These are phyloP conservation scores for Nicotiana obtusifolia DNA, from an alignment of 257 asterid genomes.

Conservation along the genomic window DNA sequence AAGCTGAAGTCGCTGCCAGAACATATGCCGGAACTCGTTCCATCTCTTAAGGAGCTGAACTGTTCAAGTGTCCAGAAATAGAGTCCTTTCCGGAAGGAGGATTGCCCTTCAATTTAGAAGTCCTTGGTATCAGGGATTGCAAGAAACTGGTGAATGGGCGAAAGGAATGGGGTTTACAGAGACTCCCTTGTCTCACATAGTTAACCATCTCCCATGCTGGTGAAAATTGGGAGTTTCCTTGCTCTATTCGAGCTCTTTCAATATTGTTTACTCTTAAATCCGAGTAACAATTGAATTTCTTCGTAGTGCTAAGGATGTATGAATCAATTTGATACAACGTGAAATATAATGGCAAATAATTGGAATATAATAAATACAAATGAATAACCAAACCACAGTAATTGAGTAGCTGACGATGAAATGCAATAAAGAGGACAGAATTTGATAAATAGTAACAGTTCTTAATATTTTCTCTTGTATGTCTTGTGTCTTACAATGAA, in stretches of 20 bases:
- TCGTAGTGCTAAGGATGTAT: too few relatives aligned
- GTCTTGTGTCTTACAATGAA: too few relatives aligned
- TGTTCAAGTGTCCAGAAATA: background rate
- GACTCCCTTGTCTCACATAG: background rate
- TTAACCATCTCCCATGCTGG: fast-evolving
- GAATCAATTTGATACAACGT: too few relatives aligned
- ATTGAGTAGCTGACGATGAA: too few relatives aligned
- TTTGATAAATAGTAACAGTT: too few relatives aligned
- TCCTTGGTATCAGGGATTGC: fast-evolving
- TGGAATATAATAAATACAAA: too few relatives aligned
- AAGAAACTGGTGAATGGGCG: background rate
- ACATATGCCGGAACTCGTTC: background rate
- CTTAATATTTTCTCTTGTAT: too few relatives aligned
- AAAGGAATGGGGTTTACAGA: background rate
- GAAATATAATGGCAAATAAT: too few relatives aligned
- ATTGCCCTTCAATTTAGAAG: background rate
- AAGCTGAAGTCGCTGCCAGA: slow-evolving; percentile 12
- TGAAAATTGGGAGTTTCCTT: background rate
- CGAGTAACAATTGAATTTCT: too few relatives aligned
- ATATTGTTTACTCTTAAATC: too few relatives aligned
- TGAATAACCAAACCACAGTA: too few relatives aligned
- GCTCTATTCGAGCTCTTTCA: background rate
- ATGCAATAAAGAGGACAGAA: too few relatives aligned
- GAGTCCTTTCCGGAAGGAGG: slow-evolving; percentile 5
- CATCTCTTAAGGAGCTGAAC: background rate